Base-by-base conservation (phyloP, 176 grass and related monocot genomes). In the Carex myosuroides region DNA sequence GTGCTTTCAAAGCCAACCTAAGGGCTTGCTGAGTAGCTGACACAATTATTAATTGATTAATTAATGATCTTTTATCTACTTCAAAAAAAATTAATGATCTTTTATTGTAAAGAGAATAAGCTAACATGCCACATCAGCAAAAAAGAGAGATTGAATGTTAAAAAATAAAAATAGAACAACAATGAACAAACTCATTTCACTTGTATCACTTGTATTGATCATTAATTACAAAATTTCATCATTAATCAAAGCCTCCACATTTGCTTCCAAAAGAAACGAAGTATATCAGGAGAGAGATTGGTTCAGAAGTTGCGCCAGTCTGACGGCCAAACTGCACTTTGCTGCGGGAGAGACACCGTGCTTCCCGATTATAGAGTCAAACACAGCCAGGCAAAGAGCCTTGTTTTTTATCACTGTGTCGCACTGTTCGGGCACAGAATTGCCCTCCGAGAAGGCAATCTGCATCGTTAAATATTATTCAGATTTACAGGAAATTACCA, bases 281-380 rank as follows among this genome's bases (percentile, higher is more conserved):
- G 44, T 8, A 41, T 41, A 6, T 46, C 44, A 46, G 8, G 44
- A 9, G 44, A 46, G 10, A 13, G 61, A 64, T 3, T 64, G 4
- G 21, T 93, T 77, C 8, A 97, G 70, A 30, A 93, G 87, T 81
- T 63, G 86, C 2, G 87, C 78, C 24, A 93, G 69, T 85, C 94
- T 88, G 21, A 85, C 11, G 0, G 91, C 94, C 61, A 97, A 13
- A 78, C 91, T 93, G 35, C 83, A 64, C 87, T 97, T 97, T 39
- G 94, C 87, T 1, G 87, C 87, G 0, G 91, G 94, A 37, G 94
- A 97, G 30, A 93, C 91, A 12, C 91, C 87, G 79, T 85, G 85
- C 85, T 93, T 87, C 41, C 95, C 95, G 61, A 98, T 94, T 54
- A 94, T 98, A 59, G 95, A 98, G 60, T 91, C 90, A 46, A 98